phyloP scores from a whole-genome alignment of 176 grass and related monocot genomes.

The Triticum timopheevii region DNA sequence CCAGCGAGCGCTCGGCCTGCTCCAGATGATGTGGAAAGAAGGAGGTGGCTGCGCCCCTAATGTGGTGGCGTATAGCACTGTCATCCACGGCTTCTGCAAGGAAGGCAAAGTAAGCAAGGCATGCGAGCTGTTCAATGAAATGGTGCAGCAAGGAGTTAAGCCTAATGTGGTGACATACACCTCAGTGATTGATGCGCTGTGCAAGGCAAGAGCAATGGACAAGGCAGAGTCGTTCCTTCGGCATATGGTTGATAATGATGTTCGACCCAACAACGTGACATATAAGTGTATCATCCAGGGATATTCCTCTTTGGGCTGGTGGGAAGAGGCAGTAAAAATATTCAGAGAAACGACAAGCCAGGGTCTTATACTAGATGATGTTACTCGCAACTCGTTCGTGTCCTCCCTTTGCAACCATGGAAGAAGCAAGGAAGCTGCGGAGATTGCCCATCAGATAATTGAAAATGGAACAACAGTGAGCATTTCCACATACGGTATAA shows the following conservation, averaged over 20 bases:
- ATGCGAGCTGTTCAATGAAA: not conserved
- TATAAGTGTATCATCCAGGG: not conserved
- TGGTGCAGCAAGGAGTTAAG: not conserved
- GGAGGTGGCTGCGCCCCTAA: not conserved
- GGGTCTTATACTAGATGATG: not conserved
- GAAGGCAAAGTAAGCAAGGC: not conserved
- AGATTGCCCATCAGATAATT: not conserved
- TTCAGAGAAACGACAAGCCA: not conserved
- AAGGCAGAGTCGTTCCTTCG: not conserved
- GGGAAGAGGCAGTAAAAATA: not conserved
- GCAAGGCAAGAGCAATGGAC: not conserved
- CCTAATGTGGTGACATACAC: not conserved
- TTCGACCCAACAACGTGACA: not conserved
- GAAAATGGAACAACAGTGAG: not conserved
- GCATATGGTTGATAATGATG: not conserved
- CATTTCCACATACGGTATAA: not conserved
- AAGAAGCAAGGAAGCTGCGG: not conserved
- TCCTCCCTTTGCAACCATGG: not conserved
- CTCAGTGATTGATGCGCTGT: not conserved
- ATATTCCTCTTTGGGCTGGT: not conserved
- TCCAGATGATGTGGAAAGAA: slow-evolving; percentile 21
- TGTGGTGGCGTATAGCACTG: slow-evolving; percentile 18
- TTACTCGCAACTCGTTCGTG: not conserved
- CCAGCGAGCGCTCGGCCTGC: slow-evolving; percentile 1
- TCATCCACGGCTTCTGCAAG: slow-evolving; percentile 16